phyloP scores from a whole-genome alignment of 352 stramenopile genomes.

The Phytophthora rubi region DNA sequence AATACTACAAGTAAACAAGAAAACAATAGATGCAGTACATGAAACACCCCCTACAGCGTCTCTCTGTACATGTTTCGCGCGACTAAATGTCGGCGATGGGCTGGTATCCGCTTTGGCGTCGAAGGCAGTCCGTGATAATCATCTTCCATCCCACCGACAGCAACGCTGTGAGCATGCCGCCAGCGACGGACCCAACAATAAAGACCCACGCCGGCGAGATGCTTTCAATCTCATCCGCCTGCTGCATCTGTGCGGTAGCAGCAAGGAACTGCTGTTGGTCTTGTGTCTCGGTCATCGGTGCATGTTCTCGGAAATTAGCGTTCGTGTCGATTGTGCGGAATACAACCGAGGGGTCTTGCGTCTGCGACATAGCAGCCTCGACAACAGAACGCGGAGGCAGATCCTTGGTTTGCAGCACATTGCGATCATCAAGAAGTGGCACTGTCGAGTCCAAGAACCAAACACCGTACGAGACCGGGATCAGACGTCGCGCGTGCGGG shows the following conservation, averaged over 20 bases:
- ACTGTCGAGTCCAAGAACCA: conserved; percentile 72
- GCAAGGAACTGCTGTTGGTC: conserved; percentile 25
- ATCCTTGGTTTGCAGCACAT: conserved; percentile 57
- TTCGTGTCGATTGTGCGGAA: conserved; percentile 9
- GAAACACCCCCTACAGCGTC: background rate
- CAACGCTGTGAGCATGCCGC: conserved; percentile 33
- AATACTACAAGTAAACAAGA: background rate
- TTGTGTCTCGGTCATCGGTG: background rate
- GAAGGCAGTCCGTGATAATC: conserved; percentile 31
- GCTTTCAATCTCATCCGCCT: conserved; percentile 10
- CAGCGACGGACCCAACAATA: conserved; percentile 29
- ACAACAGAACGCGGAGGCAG: conserved; percentile 60
- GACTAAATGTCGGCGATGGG: conserved; percentile 30
- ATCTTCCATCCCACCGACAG: conserved; percentile 36
- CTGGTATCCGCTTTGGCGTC: conserved; percentile 30
- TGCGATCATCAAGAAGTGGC: conserved; percentile 46
- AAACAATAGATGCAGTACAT: conserved; percentile 10
- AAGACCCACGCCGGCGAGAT: conserved; percentile 25
- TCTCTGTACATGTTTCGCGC: background rate
- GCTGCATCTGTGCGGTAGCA: conserved; percentile 26
- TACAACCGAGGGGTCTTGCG: conserved; percentile 2
- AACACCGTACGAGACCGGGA: conserved; percentile 67
- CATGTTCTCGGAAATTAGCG: background rate
- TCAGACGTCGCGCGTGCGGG: conserved; percentile 43
- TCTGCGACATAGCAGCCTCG: conserved; percentile 38